Evolutionary conservation across 1,284 basidiomycete genomes (phyloP), one percentile per base, ranked within the genome.

Genomic region (Tremellales sp.): DNA sequence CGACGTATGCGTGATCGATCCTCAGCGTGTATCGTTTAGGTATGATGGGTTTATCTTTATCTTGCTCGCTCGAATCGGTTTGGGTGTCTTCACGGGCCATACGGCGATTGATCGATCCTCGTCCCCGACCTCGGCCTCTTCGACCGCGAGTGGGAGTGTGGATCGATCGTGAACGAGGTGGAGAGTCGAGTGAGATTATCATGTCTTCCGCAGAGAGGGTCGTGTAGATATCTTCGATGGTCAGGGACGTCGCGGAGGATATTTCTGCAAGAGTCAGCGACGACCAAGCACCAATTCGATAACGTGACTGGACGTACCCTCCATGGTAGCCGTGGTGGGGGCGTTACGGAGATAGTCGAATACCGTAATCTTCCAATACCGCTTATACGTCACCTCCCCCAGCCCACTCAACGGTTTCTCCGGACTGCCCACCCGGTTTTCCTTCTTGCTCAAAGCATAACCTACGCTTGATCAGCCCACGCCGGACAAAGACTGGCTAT

Each of bases 361-460:
- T 46, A 98, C 74, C n/a, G 90, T 80, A 43, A 94, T 76, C 11
- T 85, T 90, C 96, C 96, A 98, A 69, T 98, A 98, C 60, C 86
- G 92, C 72, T 82, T 85, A 75, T 99, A 99, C 26, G 91, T 87
- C 45, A 97, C 78, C 11, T 88, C 85, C 26, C 93, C 93, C 19
- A 97, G 80, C 24, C 83, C 85, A 23, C 90, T 94, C 12, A 97
- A 81, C 5, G 93, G 93, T 62, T 92, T 89, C 71, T 97, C 93
- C 0, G 92, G 93, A 10, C 90, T 89, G 10, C 93, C 90, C 7
- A 84, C 73, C 46, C 89, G 79, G 22, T 83, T 83, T 70, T 98
- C 96, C 68, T 96, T 97, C 78, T 89, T 94, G 2, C 93, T 97
- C 59, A 98, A 75, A 24, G 97, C 79, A 76, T 97, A 98, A 76